Percentiles rank a stretch among this genome's conserved stretches.
Evolutionary conservation across 352 stramenopile genomes (phyloP).

Genomic region (Phytophthora chlamydospora): DNA sequence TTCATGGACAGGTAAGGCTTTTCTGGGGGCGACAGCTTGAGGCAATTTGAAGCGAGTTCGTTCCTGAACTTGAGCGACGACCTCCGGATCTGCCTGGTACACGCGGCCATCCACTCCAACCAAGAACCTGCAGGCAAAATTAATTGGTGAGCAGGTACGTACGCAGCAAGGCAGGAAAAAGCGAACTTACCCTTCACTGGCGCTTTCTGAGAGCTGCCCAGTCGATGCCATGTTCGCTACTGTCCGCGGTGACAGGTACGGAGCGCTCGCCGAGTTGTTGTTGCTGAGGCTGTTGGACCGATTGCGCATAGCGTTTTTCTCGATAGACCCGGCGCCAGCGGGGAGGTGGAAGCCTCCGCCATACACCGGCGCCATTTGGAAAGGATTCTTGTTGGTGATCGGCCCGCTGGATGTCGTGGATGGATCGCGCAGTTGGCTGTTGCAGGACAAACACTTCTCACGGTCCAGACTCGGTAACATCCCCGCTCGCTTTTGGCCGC

Average conservation of each 20-base stretch:
- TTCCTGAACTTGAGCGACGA: constrained; percentile 59
- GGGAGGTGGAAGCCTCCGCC: constrained; percentile 75
- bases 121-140: constrained; percentile 58
- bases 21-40: constrained; percentile 43
- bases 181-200: constrained; percentile 66
- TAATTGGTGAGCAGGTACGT: constrained; percentile 8
- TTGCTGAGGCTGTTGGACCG: constrained; percentile 38
- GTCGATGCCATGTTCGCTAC: constrained; percentile 27
- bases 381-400: constrained; percentile 68
- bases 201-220: constrained; percentile 51
- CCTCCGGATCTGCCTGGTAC: constrained; percentile 77
- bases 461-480: constrained; percentile 79
- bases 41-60: constrained; percentile 58
- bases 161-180: not conserved
- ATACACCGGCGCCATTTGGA: constrained; percentile 68
- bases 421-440: constrained; percentile 65
- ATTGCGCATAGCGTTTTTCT: constrained; percentile 45
- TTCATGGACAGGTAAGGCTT: constrained; percentile 23
- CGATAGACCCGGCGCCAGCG: constrained; percentile 37
- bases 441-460: constrained; percentile 81
- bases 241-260: constrained; percentile 37
- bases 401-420: constrained; percentile 19
- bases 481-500: constrained; percentile 50
- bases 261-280: constrained; percentile 52
- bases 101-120: constrained; percentile 84